Evolutionary conservation across 805 yeast genomes (phyloP).

Genomic region (Pichia pseudocactophila): DNA sequence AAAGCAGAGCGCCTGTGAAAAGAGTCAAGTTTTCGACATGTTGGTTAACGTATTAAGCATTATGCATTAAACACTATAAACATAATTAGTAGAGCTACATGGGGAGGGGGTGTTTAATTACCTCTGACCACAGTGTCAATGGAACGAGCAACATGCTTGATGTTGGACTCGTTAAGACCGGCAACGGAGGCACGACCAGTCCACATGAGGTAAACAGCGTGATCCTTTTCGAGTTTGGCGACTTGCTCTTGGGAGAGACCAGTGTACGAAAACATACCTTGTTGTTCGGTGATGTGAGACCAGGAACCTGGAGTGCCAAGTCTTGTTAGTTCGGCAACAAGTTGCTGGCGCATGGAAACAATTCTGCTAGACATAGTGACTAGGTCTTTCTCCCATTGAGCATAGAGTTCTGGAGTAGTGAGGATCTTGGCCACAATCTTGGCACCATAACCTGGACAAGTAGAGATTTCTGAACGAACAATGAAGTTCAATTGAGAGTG

Average conservation of each 20-base stretch:
- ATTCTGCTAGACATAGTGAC: slow-evolving; percentile 83
- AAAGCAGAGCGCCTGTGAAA: neutral
- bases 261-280: slow-evolving; percentile 96
- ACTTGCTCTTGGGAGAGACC: slow-evolving; percentile 77
- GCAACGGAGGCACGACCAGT: slow-evolving; percentile 92
- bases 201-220: slow-evolving; percentile 71
- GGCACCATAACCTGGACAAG: slow-evolving; percentile 94
- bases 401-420: slow-evolving; percentile 52
- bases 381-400: slow-evolving; percentile 80
- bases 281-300: slow-evolving; percentile 85
- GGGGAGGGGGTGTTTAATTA: neutral
- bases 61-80: too few species aligned
- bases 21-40: neutral
- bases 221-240: slow-evolving; percentile 61
- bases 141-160: slow-evolving; percentile 68
- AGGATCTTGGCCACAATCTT: slow-evolving; percentile 76
- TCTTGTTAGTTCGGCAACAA: slow-evolving; percentile 50
- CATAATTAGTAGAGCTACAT: neutral
- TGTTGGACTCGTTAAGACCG: slow-evolving; percentile 76
- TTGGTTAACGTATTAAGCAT: too few species aligned
- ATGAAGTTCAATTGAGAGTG: slow-evolving; percentile 67
- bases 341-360: slow-evolving; percentile 60
- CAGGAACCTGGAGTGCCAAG: slow-evolving; percentile 82
- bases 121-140: slow-evolving; percentile 64
- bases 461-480: slow-evolving; percentile 79